These are phyloP conservation scores for Sporisorium graminicola DNA, from an alignment of 1,284 basidiomycete species.

Conservation along the genomic window DNA sequence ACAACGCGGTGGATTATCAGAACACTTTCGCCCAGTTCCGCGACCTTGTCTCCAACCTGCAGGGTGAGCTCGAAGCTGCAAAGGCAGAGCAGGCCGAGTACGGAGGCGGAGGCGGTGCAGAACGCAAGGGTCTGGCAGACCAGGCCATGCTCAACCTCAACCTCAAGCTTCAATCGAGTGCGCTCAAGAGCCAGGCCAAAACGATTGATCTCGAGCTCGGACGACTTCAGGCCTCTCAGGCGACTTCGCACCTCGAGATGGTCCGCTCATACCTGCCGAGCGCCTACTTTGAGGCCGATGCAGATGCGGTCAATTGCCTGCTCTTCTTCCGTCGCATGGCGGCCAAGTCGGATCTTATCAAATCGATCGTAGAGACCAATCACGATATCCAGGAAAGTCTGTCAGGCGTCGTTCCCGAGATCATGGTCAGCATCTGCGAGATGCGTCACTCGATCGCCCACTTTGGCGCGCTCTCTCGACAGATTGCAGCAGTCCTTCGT, in stretches of 20 bases:
- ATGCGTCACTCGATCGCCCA: slow-evolving; percentile 66
- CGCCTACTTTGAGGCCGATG: slow-evolving; percentile 61
- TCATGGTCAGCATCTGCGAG: slow-evolving; percentile 60
- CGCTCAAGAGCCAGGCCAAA: slow-evolving; percentile 67
- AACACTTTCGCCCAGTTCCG: slow-evolving; percentile 65
- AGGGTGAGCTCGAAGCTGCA: slow-evolving; percentile 60
- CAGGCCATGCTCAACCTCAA: slow-evolving; percentile 67
- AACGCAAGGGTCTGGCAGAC: slow-evolving; percentile 45
- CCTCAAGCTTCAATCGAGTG: slow-evolving; percentile 63
- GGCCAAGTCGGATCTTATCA: slow-evolving; percentile 62
- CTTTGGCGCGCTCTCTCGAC: slow-evolving; percentile 60
- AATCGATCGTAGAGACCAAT: slow-evolving; percentile 57
- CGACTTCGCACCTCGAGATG: slow-evolving; percentile 60
- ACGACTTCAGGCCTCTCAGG: slow-evolving; percentile 58
- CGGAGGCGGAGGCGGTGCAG: slow-evolving; percentile 35
- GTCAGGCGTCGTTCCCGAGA: slow-evolving; percentile 54
- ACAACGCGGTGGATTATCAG: slow-evolving; percentile 61
- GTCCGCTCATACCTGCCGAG: slow-evolving; percentile 60
- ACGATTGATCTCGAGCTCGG: slow-evolving; percentile 63
- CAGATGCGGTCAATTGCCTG: slow-evolving; percentile 59
- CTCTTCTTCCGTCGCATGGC: slow-evolving; percentile 67
- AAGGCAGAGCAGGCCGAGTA: slow-evolving; percentile 54
- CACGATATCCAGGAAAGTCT: slow-evolving; percentile 62
- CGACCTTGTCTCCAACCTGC: slow-evolving; percentile 62
- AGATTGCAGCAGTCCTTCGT: slow-evolving; percentile 63